Evolutionary conservation across 2,329 filamentous ascomycete species (phyloP), one percentile per base, ranked within the genome.

Genomic region (Colletotrichum sp.): DNA sequence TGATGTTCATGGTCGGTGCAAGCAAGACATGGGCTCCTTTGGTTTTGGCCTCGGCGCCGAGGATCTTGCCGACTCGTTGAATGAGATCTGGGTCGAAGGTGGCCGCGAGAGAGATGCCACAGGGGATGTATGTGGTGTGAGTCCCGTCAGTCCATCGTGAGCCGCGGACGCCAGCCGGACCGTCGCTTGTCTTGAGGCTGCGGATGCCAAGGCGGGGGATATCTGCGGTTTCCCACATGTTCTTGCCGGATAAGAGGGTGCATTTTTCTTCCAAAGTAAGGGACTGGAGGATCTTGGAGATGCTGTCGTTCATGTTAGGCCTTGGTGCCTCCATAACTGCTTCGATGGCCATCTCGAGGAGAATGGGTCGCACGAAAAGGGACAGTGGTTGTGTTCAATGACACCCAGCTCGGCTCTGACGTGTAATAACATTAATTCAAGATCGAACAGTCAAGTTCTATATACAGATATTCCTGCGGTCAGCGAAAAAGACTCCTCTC

Each of bases 41-140:
- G 30, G 76, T 78, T 34, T 79, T 78, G 8, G 80, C 77, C 71
- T 84, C 82, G 24, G 78, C 73, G 1, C 78, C 80, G 10, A 83
- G 77, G 10, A 78, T 77, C 61, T 76, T 74, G 9, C 82, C 81
- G 16, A 82, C 76, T 18, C 79, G 78, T 26, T 75, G 73, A 10
- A 79, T 75, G n/a, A 82, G 77, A 10, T 71, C 66, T 39, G 72
- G 78, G 71, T 82, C 79, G 71, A 80, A 83, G 0, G 81, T 82
- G 8, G 81, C 80, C 0, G 80, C 82, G 34, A 81, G 78, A n/a
- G 77, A 78, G 32, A 79, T 79, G 24, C 78, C 78, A 10, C 78
- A 78, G 10, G 79, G 75, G 48, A 79, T 75, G 24, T 74, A 78
- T 15, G 77, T 77, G 5, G 77, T 76, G 55, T 78, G 74, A 10